Conservation (phyloP, 2,329 filamentous ascomycete genomes). For the Septoria linicola region DNA sequence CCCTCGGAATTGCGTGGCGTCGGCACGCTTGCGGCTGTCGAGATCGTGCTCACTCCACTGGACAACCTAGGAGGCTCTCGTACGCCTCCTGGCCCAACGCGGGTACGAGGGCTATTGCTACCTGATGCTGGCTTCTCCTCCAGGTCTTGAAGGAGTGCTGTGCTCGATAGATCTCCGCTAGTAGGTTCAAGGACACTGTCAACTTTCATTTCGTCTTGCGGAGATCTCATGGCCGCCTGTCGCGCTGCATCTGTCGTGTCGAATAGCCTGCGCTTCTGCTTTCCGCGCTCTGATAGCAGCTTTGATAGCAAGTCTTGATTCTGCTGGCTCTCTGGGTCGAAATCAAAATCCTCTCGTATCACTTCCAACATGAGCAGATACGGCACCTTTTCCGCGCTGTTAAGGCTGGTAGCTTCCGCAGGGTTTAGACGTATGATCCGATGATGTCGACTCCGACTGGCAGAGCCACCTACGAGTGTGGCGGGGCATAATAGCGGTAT, state of each 20-base stretch:
- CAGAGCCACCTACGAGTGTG: slow-evolving; percentile 68
- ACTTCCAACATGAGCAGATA: slow-evolving; percentile 85
- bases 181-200: slow-evolving; percentile 85
- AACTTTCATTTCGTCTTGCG: slow-evolving; percentile 45
- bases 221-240: slow-evolving; percentile 43
- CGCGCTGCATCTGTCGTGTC: slow-evolving; percentile 62
- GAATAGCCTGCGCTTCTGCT: slow-evolving; percentile 52
- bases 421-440: slow-evolving; percentile 81
- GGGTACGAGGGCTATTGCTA: slow-evolving; percentile 26
- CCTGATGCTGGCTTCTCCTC: slow-evolving; percentile 49
- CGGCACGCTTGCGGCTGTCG: slow-evolving; percentile 59
- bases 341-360: slow-evolving; percentile 76
- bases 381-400: slow-evolving; percentile 82
- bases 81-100: slow-evolving; percentile 17
- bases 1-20: slow-evolving; percentile 70
- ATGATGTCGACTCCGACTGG: slow-evolving; percentile 74
- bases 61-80: slow-evolving; percentile 55
- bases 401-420: slow-evolving; percentile 78
- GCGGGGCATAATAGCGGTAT: slow-evolving; percentile 80
- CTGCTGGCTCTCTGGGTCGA: slow-evolving; percentile 71
- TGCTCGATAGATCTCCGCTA: slow-evolving; percentile 73
- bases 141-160: slow-evolving; percentile 63
- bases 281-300: slow-evolving; percentile 65
- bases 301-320: slow-evolving; percentile 67
- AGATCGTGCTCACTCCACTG: slow-evolving; percentile 61